A percentile compares a stretch with the other conserved stretches of the same genome.
Evolutionary conservation across 768 basidiomycete species (phyloP).

Genomic region (Russula earlei): DNA sequence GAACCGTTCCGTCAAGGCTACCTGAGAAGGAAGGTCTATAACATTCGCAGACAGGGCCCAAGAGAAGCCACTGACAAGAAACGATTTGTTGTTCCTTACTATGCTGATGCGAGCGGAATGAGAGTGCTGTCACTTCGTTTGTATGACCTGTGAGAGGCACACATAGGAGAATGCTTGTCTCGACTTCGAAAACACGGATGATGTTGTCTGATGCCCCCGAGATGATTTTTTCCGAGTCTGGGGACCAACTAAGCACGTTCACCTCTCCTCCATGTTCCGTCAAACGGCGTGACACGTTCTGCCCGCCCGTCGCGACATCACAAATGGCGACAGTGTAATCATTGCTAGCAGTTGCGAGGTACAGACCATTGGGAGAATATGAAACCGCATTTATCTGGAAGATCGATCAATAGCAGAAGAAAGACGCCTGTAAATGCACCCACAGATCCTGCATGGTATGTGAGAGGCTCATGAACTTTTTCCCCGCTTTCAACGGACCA

Average conservation of each 20-base stretch:
- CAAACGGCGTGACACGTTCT: conserved; percentile 24
- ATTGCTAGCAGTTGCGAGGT: conserved; percentile 36
- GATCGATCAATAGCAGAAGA: neutral
- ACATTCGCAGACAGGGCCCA: neutral
- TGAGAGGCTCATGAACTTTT: neutral
- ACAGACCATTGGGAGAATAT: conserved; percentile 16
- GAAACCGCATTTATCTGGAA: conserved; percentile 2
- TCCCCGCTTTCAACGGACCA: conserved; percentile 9
- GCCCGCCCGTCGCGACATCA: conserved; percentile 38
- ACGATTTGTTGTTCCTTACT: neutral
- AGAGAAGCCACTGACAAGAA: neutral
- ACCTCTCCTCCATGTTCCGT: neutral
- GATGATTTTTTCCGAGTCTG: conserved; percentile 5
- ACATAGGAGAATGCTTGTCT: conserved; percentile 3
- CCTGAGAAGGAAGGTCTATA: neutral
- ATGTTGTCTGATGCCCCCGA: neutral
- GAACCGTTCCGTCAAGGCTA: conserved; percentile 5
- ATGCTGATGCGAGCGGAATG: neutral
- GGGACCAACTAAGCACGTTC: conserved; percentile 6
- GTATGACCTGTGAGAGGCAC: conserved; percentile 2
- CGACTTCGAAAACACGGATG: conserved; percentile 10
- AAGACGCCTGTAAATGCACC: neutral
- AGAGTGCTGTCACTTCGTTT: neutral
- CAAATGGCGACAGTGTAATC: conserved; percentile 42
- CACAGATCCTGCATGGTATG: conserved; percentile 1